Evolutionary conservation across 139 green algal genomes (phyloP), one percentile per base, ranked within the genome.

Genomic region (Desmodesmus armatus): DNA sequence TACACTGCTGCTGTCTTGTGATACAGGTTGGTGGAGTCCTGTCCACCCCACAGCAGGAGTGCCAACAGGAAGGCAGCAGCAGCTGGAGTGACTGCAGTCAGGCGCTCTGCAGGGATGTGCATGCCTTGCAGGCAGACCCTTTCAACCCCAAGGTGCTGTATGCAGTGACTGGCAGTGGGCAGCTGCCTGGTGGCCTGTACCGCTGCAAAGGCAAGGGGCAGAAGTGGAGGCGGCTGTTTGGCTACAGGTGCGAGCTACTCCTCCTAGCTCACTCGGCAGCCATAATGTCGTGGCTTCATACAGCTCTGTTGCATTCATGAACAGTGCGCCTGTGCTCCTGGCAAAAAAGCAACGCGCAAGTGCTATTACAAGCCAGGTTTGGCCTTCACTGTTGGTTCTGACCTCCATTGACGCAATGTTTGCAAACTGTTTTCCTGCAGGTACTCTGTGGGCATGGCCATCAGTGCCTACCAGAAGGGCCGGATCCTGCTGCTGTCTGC

Each of bases 161-260:
- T 72, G 76, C 76, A 29, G 76, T 82, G 3, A 37, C 76, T 31
- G 76, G 76, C 55, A 82, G 76, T 31, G 76, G 76, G 25, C 71
- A 55, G 37, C 37, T 82, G 76, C 76, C 76, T 33, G 76, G 76
- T 33, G 76, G 76, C 13, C 21, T 82, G 25, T 82, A 82, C 27
- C 76, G 76, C 39, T 53, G 76, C 55, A 71, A 55, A 25, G 76
- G 55, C 76, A 27, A 51, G 21, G 74, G 74, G 7, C 51, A 71
- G 21, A 82, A 82, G 37, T 82, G 76, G 76, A 82, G 44, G 76
- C 53, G 76, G 0, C 76, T 82, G 37, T 82, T 82, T 72, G 76
- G 76, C 62, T 82, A 82, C 55, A 82, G 76, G 76, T 71, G n/a
- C n/a, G n/a, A n/a, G n/a, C n/a, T n/a, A n/a, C n/a, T n/a, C n/a